These are phyloP conservation scores for Hypoxylon cercidicola DNA, from an alignment of 495 filamentous ascomycete species.

Conservation along the genomic window DNA sequence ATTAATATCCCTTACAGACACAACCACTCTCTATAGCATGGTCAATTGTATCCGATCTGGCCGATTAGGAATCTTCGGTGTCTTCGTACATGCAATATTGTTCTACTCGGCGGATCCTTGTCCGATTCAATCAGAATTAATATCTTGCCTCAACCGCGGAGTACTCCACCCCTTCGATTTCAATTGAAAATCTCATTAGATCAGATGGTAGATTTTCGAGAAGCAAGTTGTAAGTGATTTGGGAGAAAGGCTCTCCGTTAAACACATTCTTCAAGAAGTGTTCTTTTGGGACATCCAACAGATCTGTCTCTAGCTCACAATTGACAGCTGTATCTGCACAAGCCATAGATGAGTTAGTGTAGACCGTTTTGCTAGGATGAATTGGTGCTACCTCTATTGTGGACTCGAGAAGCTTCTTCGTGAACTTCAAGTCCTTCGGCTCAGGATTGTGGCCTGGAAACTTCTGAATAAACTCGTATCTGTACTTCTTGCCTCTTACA, in stretches of 20 bases:
- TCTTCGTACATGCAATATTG: too few species aligned
- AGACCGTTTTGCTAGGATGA: background rate
- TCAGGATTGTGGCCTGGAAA: background rate
- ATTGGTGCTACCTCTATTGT: background rate
- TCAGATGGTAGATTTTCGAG: background rate
- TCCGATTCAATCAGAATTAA: background rate
- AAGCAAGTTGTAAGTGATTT: background rate
- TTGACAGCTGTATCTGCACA: background rate
- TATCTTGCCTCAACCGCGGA: background rate
- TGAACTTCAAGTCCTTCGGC: background rate
- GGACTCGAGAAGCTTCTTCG: background rate
- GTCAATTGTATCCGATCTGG: too few species aligned
- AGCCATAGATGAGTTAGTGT: background rate
- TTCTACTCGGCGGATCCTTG: too few species aligned
- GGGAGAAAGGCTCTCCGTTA: constrained; percentile 1
- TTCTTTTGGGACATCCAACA: background rate
- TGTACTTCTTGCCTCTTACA: background rate
- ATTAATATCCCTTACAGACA: too few species aligned
- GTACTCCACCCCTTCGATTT: background rate
- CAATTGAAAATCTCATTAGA: background rate
- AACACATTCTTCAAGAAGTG: background rate
- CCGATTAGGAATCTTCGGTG: too few species aligned
- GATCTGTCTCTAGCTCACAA: background rate
- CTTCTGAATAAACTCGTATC: background rate
- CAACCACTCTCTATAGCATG: too few species aligned